phyloP scores from a whole-genome alignment of 305 asterid species.

The Coffea humblotiana region DNA sequence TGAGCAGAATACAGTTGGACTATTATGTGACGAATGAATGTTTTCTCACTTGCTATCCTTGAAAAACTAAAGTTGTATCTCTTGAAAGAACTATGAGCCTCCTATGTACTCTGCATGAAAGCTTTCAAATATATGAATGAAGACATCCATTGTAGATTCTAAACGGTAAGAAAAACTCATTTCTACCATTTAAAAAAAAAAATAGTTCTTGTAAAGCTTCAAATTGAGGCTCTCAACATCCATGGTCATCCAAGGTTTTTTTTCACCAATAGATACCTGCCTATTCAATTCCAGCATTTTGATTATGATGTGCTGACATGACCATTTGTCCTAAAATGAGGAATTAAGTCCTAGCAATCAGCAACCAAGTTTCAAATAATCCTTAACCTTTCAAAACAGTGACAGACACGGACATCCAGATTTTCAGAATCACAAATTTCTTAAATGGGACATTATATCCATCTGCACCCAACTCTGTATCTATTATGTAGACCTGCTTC shows the following conservation, averaged over 20 bases:
- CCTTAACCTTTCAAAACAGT: too few species aligned
- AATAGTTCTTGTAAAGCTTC: not conserved
- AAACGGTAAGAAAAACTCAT: not conserved
- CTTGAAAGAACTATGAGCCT: not conserved
- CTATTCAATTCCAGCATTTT: not conserved
- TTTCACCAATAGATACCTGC: not conserved
- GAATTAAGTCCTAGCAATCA: not conserved
- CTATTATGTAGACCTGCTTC: not conserved
- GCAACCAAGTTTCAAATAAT: too few species aligned
- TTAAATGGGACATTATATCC: too few species aligned
- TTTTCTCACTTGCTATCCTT: too few species aligned
- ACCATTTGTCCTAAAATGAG: not conserved
- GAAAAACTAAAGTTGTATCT: too few species aligned
- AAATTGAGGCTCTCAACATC: not conserved
- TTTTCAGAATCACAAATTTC: too few species aligned
- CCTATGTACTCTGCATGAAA: too few species aligned
- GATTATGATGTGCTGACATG: not conserved
- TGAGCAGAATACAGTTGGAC: not conserved
- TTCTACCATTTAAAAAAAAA: too few species aligned
- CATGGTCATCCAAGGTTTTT: not conserved
- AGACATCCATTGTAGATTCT: not conserved
- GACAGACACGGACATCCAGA: not conserved
- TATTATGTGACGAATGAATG: too few species aligned
- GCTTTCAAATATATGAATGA: too few species aligned
- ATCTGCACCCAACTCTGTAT: too few species aligned